Evolutionary conservation across 164 flowering plant species (phyloP), one percentile per base, ranked within the genome.

Genomic region (Tetracentron sinense): DNA sequence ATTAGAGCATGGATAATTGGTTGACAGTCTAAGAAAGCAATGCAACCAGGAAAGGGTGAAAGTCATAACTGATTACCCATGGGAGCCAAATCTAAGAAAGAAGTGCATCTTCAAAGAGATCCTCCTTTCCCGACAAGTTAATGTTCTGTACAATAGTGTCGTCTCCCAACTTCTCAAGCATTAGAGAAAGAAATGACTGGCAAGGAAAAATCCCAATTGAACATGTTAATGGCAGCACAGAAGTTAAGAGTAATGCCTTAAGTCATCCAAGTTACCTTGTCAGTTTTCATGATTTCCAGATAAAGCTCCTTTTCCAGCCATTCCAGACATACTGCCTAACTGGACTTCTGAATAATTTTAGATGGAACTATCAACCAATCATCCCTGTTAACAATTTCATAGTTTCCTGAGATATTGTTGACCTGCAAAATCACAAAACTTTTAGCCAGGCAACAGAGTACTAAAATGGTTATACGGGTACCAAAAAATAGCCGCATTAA

Each of bases 281-380:
- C 69, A 56, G 67, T 52, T 46, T 67, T 71, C 58, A 63, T 74
- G 54, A 59, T 73, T 70, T 68, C 70, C 19, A 77, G 26, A 63
- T 48, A 38, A 67, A 83, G 78, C 65, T 89, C 97, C 53, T 81
- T 77, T 69, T 79, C 82, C 64, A 94, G 81, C 98, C 98, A 94
- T 67, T 74, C 65, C 57, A 70, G 50, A 69, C 82, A 87, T 63
- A 82, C 61, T 58, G 80, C 73, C 68, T 55, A 76, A 72, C 76
- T 70, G 25, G 75, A 78, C 54, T 72, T 78, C 55, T 69, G 79
- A 55, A 94, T 69, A 51, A 79, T 69, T 62, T 78, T 58, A 60
- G 80, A 69, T 65, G 80, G 74, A 22, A 65, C 67, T 30, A 19
- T 50, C 51, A 73, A 47, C 74, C 80, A 79, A 66, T 75, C 80